Base-by-base conservation (phyloP, 176 grass and related monocot species). In the Lolium perenne region DNA sequence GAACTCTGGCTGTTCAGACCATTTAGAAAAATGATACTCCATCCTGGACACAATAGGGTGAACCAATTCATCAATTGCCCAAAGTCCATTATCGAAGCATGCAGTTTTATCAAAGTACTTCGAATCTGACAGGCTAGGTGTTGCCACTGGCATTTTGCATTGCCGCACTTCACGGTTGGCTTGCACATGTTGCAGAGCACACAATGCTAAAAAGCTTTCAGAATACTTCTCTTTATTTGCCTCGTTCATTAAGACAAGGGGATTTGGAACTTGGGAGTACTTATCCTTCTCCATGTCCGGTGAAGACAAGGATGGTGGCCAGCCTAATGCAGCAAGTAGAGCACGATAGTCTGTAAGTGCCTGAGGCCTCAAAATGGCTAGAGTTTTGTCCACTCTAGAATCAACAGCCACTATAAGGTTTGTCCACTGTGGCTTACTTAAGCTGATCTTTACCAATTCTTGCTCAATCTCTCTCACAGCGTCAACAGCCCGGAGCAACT, bases 21-120 rank as follows among this genome's bases (percentile, higher is more conserved):
- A 98, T 94, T 92, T 98, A 9, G 80, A 72, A 84, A 98, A 95
- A 86, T 98, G 93, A 74, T 91, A 90, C 77, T 98, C 96, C 90
- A 98, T 95, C 84, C 88, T 89, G 58, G 92, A 89, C n/a, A 87
- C 86, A 77, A 98, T 84, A 87, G 96, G 93, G 43, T 82, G 62
- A 22, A 92, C 93, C 64, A 98, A 83, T 73, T 98, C 96, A 92
- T 98, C 92, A 50, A 98, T 86, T 65, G 93, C 87, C 96, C 93
- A 98, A 74, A 98, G 92, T 41, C 81, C 90, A 88, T 85, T 88
- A 78, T 74, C 82, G 3, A 92, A 90, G 70, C 50, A 85, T 13
- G 83, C 64, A 22, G 47, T 59, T 84, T 86, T 94, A 79, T 85
- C 82, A 15, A 84, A 86, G 70, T 90, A 90, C 49, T 66, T 87